Evolutionary conservation across 441 rosid genomes (phyloP), one percentile per base, ranked within the genome.

Genomic region (Metrosideros polymorpha): DNA sequence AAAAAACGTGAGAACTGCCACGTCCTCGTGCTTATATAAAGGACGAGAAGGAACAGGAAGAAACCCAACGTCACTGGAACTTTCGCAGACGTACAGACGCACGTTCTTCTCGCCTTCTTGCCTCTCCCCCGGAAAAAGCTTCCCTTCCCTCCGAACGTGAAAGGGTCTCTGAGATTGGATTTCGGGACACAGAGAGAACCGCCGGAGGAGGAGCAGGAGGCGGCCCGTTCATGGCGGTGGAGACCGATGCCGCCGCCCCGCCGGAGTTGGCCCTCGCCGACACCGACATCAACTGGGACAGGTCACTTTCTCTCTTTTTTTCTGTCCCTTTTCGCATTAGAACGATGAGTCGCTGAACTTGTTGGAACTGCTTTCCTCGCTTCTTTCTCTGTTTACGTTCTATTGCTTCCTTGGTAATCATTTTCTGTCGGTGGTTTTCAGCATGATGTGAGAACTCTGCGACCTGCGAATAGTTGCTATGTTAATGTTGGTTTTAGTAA

Each of bases 261-360:
- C 83, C 92, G 7, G 50, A 85, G 52, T 63, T 91, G 63, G 88
- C 94, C 25, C 92, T 92, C 57, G 89, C 94, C 2, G 94, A 94
- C 86, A 91, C 92, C 79, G 94, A 94, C 87, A 89, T 92, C 91
- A 90, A 94, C 79, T 93, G 94, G 94, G 89, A 75, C 86, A 93
- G 94, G 94, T 89, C 47, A 7, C n/a, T n/a, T n/a, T n/a, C n/a
- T n/a, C n/a, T n/a, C n/a, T 35, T 42, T 22, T 53, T 66, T 27
- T 0, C 47, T 52, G 61, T 13, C 84, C 24, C 82, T 29, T 2
- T 24, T 27, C 5, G 35, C 35, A 43, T 25, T 75, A 6, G 24
- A 6, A 22, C n/a, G n/a, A n/a, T 13, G 53, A 27, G 17, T 45
- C 50, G 52, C 43, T 4, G n/a, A 71, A 22, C 0, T 39, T 22